Evolutionary conservation across 2,329 filamentous ascomycete genomes (phyloP).

Genomic region (Ophiostoma perfectum): DNA sequence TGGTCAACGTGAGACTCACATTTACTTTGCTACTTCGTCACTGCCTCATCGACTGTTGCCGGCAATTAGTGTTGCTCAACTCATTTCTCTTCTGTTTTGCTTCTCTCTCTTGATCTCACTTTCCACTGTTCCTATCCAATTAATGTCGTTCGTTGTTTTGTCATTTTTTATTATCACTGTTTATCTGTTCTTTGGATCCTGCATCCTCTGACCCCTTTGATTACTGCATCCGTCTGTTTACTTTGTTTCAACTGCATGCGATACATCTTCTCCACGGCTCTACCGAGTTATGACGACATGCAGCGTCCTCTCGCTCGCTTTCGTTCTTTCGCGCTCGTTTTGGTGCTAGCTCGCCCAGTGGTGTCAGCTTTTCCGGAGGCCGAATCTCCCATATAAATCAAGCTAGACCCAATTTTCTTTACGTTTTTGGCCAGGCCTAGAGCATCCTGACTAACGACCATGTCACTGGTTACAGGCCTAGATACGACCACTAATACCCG

Average conservation of each 20-base stretch:
- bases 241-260: neutral
- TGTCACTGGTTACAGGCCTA: conserved; percentile 10
- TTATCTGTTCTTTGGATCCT: neutral
- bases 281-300: conserved; percentile 5
- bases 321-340: conserved; percentile 7
- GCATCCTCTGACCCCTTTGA: neutral
- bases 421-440: neutral
- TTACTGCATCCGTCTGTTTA: neutral
- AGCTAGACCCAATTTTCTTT: neutral
- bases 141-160: neutral
- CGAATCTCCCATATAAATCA: neutral
- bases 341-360: conserved; percentile 6
- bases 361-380: conserved; percentile 3
- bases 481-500: conserved; percentile 9
- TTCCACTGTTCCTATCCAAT: too few relatives aligned
- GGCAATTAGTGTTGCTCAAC: too few relatives aligned
- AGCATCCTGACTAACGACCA: conserved; percentile 17
- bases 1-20: neutral
- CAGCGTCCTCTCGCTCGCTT: neutral
- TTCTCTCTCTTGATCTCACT: neutral
- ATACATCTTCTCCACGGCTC: neutral
- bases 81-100: neutral
- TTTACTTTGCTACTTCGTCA: neutral
- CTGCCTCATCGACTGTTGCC: too few relatives aligned
- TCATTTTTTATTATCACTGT: neutral